Evolutionary conservation across 495 filamentous ascomycete species (phyloP).

Genomic region (Talaromyces adpressus): DNA sequence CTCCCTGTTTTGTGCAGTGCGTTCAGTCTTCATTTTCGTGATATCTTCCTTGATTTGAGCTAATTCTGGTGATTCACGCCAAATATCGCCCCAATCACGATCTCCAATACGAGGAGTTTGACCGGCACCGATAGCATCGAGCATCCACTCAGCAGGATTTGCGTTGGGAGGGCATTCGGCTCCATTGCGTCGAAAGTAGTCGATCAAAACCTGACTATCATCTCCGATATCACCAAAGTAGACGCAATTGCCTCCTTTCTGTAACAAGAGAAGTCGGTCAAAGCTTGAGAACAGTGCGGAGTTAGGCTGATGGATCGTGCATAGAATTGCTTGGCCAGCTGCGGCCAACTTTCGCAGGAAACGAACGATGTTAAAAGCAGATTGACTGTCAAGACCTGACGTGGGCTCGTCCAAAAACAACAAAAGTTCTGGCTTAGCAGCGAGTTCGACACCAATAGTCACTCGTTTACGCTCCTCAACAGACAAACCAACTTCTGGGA

Average conservation of each 20-base stretch:
- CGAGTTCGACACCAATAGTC: conserved; percentile 84
- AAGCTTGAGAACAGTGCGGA: conserved; percentile 81
- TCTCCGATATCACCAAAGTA: conserved; percentile 65
- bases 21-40: conserved; percentile 53
- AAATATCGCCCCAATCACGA: conserved; percentile 76
- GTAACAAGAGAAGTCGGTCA: conserved; percentile 58
- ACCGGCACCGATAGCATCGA: conserved; percentile 79
- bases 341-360: conserved; percentile 80
- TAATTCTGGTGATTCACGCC: conserved; percentile 63
- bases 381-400: conserved; percentile 77
- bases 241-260: conserved; percentile 57
- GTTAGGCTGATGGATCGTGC: conserved; percentile 90
- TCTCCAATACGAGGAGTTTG: conserved; percentile 63
- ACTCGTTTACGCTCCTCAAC: conserved; percentile 87
- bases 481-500: conserved; percentile 66
- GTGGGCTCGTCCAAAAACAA: conserved; percentile 92
- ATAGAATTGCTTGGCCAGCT: conserved; percentile 81
- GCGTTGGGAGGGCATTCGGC: conserved; percentile 46
- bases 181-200: conserved; percentile 48
- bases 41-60: conserved; percentile 61
- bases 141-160: conserved; percentile 82
- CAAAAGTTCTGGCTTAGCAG: conserved; percentile 76
- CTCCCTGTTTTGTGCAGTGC: conserved; percentile 32
- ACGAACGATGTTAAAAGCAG: conserved; percentile 85
- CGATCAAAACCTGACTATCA: conserved; percentile 21